phyloP scores from a whole-genome alignment of 495 filamentous ascomycete genomes.

The Trypethelium eluteriae region DNA sequence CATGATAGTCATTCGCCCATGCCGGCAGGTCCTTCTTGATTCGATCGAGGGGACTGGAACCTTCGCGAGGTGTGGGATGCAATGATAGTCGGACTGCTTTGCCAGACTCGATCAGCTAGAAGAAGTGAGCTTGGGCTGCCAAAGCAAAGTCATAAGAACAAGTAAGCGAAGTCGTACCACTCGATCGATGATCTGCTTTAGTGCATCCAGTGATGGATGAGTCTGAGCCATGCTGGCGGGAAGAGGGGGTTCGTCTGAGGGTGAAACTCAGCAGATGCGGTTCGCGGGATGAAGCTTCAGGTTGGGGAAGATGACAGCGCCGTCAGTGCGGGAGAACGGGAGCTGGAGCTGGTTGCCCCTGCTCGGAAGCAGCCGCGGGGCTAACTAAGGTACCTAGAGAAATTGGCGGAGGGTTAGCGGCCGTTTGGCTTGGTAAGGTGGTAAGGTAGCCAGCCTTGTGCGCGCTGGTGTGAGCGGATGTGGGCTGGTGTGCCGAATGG shows the following conservation, averaged over 20 bases:
- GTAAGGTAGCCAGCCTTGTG: background rate
- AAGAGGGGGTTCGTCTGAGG: background rate
- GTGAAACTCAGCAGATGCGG: background rate
- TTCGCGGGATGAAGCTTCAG: too few relatives aligned
- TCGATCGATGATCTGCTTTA: background rate
- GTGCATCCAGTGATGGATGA: background rate
- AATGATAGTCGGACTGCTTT: slow-evolving; percentile 1
- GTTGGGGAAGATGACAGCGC: background rate
- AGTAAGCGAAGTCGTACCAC: background rate
- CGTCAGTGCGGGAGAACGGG: background rate
- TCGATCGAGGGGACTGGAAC: background rate
- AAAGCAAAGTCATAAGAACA: background rate
- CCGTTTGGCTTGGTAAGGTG: background rate
- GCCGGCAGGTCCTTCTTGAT: too few relatives aligned
- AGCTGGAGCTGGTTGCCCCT: background rate
- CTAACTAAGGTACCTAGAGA: background rate
- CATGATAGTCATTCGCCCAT: background rate
- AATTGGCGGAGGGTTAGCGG: background rate
- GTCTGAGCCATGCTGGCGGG: slow-evolving; percentile 2
- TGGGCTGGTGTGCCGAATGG: too few relatives aligned
- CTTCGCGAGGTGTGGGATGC: background rate
- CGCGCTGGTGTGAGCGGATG: too few relatives aligned
- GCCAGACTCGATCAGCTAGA: slow-evolving; percentile 4
- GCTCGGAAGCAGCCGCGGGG: background rate
- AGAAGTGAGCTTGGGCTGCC: background rate